phyloP scores from a whole-genome alignment of 768 basidiomycete species.

The Lyophyllum atratum region DNA sequence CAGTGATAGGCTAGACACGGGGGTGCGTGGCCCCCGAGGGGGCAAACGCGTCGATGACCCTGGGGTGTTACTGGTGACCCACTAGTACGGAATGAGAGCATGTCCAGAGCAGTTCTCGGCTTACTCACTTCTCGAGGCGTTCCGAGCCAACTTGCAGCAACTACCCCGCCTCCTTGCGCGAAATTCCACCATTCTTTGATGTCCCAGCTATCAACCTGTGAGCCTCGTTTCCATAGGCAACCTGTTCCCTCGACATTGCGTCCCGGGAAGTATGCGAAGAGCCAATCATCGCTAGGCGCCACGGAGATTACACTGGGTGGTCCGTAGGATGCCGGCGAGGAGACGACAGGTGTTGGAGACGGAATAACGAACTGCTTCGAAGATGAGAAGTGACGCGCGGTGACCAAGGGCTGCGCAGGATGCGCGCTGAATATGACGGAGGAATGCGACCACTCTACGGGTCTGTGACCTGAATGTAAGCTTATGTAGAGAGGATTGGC shows the following conservation, averaged over 20 bases:
- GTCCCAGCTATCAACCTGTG: slow-evolving; percentile 63
- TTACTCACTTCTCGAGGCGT: slow-evolving; percentile 54
- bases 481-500: not conserved
- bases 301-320: slow-evolving; percentile 65
- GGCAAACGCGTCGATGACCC: slow-evolving; percentile 59
- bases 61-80: slow-evolving; percentile 42
- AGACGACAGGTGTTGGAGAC: slow-evolving; percentile 52
- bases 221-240: slow-evolving; percentile 65
- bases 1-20: slow-evolving; percentile 55
- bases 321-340: slow-evolving; percentile 49
- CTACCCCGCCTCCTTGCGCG: slow-evolving; percentile 52
- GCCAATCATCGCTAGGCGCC: slow-evolving; percentile 58
- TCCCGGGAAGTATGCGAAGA: slow-evolving; percentile 78
- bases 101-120: not conserved
- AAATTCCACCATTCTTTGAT: slow-evolving; percentile 60
- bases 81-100: slow-evolving; percentile 38
- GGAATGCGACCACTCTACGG: slow-evolving; percentile 69
- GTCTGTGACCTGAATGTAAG: slow-evolving; percentile 39
- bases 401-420: slow-evolving; percentile 57
- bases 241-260: slow-evolving; percentile 55
- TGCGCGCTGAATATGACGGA: slow-evolving; percentile 74
- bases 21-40: slow-evolving; percentile 55
- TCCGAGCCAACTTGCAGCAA: slow-evolving; percentile 65
- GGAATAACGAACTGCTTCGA: slow-evolving; percentile 63
- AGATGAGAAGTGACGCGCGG: slow-evolving; percentile 69